These are phyloP conservation scores for Phanerochaete sordida DNA, from an alignment of 768 basidiomycete species.

Conservation along the genomic window DNA sequence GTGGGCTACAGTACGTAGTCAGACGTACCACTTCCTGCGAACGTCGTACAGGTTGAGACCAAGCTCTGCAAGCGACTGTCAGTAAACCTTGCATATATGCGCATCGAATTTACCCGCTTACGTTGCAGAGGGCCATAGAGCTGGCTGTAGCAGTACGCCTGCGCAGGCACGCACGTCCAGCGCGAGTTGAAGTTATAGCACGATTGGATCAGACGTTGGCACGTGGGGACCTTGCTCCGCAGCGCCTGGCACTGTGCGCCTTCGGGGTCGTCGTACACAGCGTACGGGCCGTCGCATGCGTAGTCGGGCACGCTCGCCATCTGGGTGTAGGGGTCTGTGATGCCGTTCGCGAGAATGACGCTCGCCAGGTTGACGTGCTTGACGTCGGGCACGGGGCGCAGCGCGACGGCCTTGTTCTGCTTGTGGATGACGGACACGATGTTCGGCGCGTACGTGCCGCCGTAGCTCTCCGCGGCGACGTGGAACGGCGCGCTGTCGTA, in stretches of 20 bases:
- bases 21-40: conserved; percentile 51
- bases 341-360: conserved; percentile 83
- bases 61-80: conserved; percentile 3
- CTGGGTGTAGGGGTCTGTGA: conserved; percentile 81
- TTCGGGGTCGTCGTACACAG: conserved; percentile 62
- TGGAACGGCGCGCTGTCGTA: conserved; percentile 73
- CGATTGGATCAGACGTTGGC: conserved; percentile 46
- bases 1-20: no score
- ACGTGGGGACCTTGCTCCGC: conserved; percentile 44
- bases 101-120: conserved; percentile 33
- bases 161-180: conserved; percentile 54
- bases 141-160: conserved; percentile 76
- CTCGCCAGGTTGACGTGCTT: conserved; percentile 78
- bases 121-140: conserved; percentile 68
- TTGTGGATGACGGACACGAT: conserved; percentile 81
- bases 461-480: conserved; percentile 77
- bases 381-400: conserved; percentile 43
- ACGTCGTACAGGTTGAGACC: conserved; percentile 83
- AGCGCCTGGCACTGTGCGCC: conserved; percentile 45
- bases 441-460: conserved; percentile 74
- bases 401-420: conserved; percentile 60
- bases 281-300: conserved; percentile 78
- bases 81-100: background rate
- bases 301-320: conserved; percentile 80
- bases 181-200: conserved; percentile 46